Base-by-base conservation (phyloP, 1,284 basidiomycete genomes). In the Tilletia indica region DNA sequence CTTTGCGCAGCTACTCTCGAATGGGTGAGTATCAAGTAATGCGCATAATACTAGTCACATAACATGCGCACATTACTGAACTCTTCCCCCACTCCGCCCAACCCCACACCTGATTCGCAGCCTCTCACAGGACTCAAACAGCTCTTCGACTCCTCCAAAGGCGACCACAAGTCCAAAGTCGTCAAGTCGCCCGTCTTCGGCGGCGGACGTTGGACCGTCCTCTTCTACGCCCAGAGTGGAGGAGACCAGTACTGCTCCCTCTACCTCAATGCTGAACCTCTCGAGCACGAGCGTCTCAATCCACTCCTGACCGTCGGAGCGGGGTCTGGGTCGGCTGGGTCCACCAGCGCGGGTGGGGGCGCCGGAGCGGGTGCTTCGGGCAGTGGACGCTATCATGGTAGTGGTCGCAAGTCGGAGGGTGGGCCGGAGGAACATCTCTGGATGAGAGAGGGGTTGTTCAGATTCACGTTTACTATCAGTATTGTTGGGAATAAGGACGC, bases 371-470 rank as follows among this genome's bases (percentile, higher is more conserved):
- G 31, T 38, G n/a, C 19, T 51, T 34, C 67, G 14, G 51, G 38
- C 16, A 31, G 21, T 47, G 36, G 71, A 63, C 9, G 39, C 19
- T n/a, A 45, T 36, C 61, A 51, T n/a, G 54, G 39, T 14, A 51
- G 21, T 14, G 67, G 51, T 31, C 54, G 69, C 31, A 45, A 68
- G 45, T 19, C 38, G 49, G 58, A 72, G 56, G 47, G 12, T 34
- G 58, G 63, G 21, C 14, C 48, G 31, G 68, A 70, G 25, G 89
- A 91, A 74, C 87, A 88, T 74, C 90, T 88, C 85, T 94, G 93
- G 93, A 85, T 88, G 16, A 89, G 93, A n/a, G 90, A 92, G 73
- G 93, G 93, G 1, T 85, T 90, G 25, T 94, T 89, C 86, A 91
- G 90, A 80, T 94, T 94, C 83, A 90, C 88, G 73, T 93, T 94